These are phyloP conservation scores for Boletus chippewaensis DNA, from an alignment of 1,284 basidiomycete species.

Conservation along the genomic window DNA sequence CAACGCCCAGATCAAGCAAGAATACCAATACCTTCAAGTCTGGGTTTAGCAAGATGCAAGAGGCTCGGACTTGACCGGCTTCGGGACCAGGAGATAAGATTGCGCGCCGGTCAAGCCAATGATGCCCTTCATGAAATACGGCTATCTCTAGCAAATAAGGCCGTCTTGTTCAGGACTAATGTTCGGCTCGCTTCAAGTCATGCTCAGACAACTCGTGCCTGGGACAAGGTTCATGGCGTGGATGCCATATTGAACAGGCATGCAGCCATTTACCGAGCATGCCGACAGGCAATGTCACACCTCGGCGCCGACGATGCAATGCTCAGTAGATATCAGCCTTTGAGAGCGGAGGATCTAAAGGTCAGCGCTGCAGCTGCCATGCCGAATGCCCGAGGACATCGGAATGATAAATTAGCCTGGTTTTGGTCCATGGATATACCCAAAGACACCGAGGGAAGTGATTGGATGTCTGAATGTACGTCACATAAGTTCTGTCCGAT, in stretches of 20 bases:
- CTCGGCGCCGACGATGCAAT: neutral
- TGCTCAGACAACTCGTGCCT: neutral
- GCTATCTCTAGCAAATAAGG: neutral
- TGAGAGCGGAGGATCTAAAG: neutral
- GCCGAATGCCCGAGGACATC: neutral
- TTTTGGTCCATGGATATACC: neutral
- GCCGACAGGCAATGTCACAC: neutral
- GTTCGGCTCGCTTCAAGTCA: neutral
- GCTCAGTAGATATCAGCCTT: neutral
- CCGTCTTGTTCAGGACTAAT: neutral
- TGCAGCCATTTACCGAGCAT: neutral
- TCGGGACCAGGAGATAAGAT: too few relatives aligned
- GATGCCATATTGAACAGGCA: neutral
- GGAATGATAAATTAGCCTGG: neutral
- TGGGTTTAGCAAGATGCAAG: too few relatives aligned
- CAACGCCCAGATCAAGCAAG: neutral
- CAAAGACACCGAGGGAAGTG: neutral
- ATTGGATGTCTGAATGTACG: neutral
- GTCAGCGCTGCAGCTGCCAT: neutral
- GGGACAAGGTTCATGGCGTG: neutral
- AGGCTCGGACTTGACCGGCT: too few relatives aligned
- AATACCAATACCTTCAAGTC: too few relatives aligned
- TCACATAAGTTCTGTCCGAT: neutral
- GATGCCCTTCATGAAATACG: neutral
- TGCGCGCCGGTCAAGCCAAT: too few relatives aligned